Conservation (phyloP, 345 rosid genomes). For the Brassica juncea region DNA sequence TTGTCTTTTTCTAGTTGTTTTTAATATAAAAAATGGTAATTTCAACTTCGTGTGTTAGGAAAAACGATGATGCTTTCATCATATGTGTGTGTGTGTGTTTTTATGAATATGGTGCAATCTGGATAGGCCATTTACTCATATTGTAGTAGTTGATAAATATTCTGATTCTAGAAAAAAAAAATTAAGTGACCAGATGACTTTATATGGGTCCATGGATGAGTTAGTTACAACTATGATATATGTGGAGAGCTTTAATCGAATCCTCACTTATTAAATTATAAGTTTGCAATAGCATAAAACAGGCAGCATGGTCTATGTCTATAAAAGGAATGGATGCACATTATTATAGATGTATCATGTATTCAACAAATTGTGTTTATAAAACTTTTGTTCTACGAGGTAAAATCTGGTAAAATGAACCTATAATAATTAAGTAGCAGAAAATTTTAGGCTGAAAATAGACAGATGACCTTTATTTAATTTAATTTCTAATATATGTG, state of each 20-base stretch:
- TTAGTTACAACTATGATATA: not conserved
- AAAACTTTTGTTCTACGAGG: not conserved
- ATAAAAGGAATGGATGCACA: not conserved
- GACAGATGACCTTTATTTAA: not conserved
- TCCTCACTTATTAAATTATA: conserved; percentile 1
- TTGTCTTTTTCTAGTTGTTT: not conserved
- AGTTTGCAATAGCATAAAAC: not conserved
- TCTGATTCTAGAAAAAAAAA: not conserved
- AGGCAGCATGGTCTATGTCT: not conserved
- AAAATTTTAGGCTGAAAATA: not conserved
- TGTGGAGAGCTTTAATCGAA: conserved; percentile 9
- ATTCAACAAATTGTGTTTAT: not conserved
- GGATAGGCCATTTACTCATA: not conserved
- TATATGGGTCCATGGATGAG: not conserved
- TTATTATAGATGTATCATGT: not conserved
- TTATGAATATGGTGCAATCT: not conserved
- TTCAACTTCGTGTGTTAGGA: not conserved
- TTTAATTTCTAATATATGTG: not conserved
- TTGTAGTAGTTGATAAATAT: not conserved
- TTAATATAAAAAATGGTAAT: not conserved
- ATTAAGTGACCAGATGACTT: not conserved
- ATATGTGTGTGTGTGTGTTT: not conserved
- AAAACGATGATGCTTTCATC: not conserved
- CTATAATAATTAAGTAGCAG: not conserved
- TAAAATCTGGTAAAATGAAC: not conserved